Evolutionary conservation across 345 rosid species (phyloP).

Genomic region (Gynandropsis gynandra): DNA sequence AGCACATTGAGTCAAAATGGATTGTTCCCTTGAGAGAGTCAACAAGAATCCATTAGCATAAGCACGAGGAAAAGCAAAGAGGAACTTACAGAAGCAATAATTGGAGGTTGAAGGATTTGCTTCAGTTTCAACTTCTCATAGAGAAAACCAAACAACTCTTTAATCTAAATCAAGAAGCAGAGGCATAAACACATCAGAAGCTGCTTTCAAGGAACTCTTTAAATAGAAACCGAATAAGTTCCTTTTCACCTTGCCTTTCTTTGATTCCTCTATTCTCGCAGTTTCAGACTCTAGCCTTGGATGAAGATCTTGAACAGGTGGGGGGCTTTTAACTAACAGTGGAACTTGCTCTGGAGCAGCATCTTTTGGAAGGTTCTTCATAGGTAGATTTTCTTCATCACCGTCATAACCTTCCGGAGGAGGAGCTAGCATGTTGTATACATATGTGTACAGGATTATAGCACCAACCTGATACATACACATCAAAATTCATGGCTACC

Average conservation of each 20-base stretch:
- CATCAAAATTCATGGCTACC: constrained; percentile 6
- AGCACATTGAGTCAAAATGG: background rate
- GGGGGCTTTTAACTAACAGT: constrained; percentile 41
- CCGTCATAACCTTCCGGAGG: constrained; percentile 90
- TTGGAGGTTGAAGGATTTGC: constrained; percentile 92
- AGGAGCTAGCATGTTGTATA: constrained; percentile 85
- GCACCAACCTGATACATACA: constrained; percentile 81
- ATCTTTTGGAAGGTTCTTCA: constrained; percentile 45
- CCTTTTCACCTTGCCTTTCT: constrained; percentile 51
- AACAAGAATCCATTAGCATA: background rate
- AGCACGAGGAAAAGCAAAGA: constrained; percentile 9
- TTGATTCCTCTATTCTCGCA: constrained; percentile 29
- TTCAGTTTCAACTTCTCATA: constrained; percentile 87
- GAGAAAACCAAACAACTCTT: constrained; percentile 40
- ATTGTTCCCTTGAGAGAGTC: no score
- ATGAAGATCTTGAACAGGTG: constrained; percentile 46
- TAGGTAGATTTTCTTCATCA: constrained; percentile 42
- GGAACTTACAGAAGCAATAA: constrained; percentile 83
- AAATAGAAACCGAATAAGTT: constrained; percentile 5
- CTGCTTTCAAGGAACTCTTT: background rate
- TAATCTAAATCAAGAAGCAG: constrained; percentile 44
- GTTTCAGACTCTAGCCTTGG: constrained; percentile 36
- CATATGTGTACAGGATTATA: constrained; percentile 88
- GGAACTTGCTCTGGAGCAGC: constrained; percentile 54
- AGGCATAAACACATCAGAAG: constrained; percentile 9